These are phyloP conservation scores for Fusarium neocosmosporiellum DNA, from an alignment of 2,329 filamentous ascomycete genomes.

Conservation along the genomic window DNA sequence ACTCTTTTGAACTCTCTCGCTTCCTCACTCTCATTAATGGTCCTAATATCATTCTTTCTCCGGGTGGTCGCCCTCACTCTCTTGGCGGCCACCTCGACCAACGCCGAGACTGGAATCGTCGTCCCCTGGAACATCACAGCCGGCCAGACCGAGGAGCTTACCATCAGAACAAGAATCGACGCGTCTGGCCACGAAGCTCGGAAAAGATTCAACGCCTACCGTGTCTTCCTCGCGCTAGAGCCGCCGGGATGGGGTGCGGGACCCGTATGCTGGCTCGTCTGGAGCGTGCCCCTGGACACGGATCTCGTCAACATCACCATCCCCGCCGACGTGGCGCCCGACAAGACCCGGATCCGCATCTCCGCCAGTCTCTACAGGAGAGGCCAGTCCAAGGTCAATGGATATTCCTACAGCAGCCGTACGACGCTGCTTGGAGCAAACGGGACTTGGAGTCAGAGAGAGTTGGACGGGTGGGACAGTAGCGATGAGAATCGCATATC, in stretches of 20 bases:
- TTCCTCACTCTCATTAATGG: conserved; percentile 23
- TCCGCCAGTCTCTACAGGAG: conserved; percentile 30
- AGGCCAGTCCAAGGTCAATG: conserved; percentile 17
- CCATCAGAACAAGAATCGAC: conserved; percentile 23
- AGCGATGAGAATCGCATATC: conserved; percentile 28
- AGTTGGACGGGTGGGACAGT: conserved; percentile 34
- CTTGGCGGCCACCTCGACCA: conserved; percentile 12
- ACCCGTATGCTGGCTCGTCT: conserved; percentile 35
- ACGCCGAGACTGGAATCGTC: conserved; percentile 16
- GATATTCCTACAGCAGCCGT: conserved; percentile 32
- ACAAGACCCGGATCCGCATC: conserved; percentile 25
- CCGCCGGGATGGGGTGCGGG: conserved; percentile 39
- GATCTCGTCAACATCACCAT: conserved; percentile 40
- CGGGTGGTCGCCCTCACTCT: conserved; percentile 25
- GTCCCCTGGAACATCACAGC: conserved; percentile 38
- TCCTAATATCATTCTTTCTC: conserved; percentile 18
- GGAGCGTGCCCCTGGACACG: conserved; percentile 15
- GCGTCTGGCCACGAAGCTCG: conserved; percentile 18
- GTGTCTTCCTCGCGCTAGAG: conserved; percentile 35
- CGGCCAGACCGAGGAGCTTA: conserved; percentile 21
- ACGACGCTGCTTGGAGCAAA: conserved; percentile 30
- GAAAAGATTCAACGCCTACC: conserved; percentile 27
- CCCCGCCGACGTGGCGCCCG: conserved; percentile 35
- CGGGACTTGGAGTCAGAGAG: conserved; percentile 38
- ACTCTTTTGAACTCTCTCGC: neutral